phyloP scores from a whole-genome alignment of 805 yeast genomes.

The Maudiozyma bulderi region DNA sequence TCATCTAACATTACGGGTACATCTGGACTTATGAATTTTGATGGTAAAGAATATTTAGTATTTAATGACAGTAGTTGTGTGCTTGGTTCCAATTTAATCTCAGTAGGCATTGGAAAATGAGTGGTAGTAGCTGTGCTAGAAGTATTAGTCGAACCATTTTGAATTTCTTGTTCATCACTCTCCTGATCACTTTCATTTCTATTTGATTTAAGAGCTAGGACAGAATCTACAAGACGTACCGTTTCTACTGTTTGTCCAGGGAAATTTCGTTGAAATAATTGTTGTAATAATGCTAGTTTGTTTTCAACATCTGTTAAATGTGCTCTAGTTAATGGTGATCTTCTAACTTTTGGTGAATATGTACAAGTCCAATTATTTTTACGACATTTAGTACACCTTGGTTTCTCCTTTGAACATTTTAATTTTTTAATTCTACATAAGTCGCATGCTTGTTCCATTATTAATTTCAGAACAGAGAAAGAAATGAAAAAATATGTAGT shows the following conservation, averaged over 20 bases:
- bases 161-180: background rate
- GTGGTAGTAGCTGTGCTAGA: background rate
- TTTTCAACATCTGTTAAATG: conserved; percentile 70
- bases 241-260: conserved; percentile 41
- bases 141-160: background rate
- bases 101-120: background rate
- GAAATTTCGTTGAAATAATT: conserved; percentile 33
- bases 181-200: background rate
- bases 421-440: conserved; percentile 73
- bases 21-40: background rate
- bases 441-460: conserved; percentile 45
- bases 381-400: conserved; percentile 66
- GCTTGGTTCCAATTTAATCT: background rate
- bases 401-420: conserved; percentile 70
- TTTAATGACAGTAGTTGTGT: background rate
- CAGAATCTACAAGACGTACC: conserved; percentile 6
- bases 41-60: background rate
- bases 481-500: background rate
- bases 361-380: conserved; percentile 65
- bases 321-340: conserved; percentile 76
- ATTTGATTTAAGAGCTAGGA: background rate
- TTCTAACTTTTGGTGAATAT: conserved; percentile 66
- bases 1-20: conserved; percentile 18
- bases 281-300: conserved; percentile 39
- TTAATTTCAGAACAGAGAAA: background rate